Conservation (phyloP, 176 grass and related monocot genomes). For the Triticum urartu region DNA sequence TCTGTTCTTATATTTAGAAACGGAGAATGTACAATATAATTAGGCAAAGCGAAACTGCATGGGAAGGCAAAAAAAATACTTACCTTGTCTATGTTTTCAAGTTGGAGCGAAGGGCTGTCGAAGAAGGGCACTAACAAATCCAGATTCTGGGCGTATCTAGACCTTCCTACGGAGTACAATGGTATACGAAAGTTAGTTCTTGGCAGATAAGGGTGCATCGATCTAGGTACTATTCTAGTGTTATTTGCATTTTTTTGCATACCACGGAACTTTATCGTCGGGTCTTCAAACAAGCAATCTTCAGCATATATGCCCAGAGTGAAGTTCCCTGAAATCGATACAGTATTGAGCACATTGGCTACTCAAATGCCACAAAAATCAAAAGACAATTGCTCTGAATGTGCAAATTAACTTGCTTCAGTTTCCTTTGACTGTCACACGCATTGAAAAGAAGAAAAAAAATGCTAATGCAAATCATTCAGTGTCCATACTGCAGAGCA, state of each 20-base stretch:
- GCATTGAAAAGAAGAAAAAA: no score
- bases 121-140: conserved; percentile 79
- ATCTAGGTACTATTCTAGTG: not conserved
- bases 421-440: no score
- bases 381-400: not conserved
- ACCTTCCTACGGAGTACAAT: conserved; percentile 51
- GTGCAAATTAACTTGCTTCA: not conserved
- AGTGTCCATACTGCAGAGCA: not conserved
- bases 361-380: not conserved
- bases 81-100: conserved; percentile 73
- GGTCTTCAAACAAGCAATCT: conserved; percentile 89
- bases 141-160: conserved; percentile 72
- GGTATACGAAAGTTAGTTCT: no score
- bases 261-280: conserved; percentile 86
- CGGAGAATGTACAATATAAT: no score
- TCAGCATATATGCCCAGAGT: conserved; percentile 55
- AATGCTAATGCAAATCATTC: not conserved
- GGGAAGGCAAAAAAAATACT: not conserved
- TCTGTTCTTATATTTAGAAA: no score
- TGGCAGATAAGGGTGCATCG: not conserved
- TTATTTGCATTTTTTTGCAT: not conserved
- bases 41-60: not conserved
- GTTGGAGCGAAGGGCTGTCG: conserved; percentile 63
- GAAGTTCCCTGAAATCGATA: conserved; percentile 61
- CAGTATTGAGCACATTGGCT: not conserved